A percentile compares a stretch with the other conserved stretches of the same genome.
These are phyloP conservation scores for Tetracladium maxilliforme DNA, from an alignment of 2,329 filamentous ascomycete genomes.

Conservation along the genomic window DNA sequence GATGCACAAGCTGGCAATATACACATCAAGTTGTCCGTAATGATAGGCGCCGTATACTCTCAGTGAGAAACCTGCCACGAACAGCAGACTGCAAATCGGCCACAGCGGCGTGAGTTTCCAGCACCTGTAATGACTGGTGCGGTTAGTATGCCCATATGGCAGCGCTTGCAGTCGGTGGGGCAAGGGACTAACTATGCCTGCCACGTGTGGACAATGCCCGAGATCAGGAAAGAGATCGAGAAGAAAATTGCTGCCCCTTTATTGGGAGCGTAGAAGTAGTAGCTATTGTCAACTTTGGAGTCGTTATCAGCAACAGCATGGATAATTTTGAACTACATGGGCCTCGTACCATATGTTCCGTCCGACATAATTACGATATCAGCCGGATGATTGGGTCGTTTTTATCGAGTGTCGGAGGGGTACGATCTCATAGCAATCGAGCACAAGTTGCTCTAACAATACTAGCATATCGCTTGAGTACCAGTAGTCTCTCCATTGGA, in stretches of 20 bases:
- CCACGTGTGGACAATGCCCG: constrained; percentile 31
- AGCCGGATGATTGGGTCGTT: too few relatives aligned
- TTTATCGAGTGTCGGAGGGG: too few relatives aligned
- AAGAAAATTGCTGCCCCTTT: constrained; percentile 38
- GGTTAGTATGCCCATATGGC: neutral
- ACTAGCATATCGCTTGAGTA: too few relatives aligned
- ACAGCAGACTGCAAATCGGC: constrained; percentile 36
- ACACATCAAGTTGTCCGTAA: constrained; percentile 28
- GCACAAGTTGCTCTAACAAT: too few relatives aligned
- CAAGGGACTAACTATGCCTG: constrained; percentile 33
- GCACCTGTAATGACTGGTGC: constrained; percentile 34
- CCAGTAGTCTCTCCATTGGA: too few relatives aligned
- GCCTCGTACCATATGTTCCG: too few relatives aligned
- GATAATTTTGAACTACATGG: too few relatives aligned
- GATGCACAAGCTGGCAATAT: constrained; percentile 22
- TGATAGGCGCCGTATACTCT: constrained; percentile 36
- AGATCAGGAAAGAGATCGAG: constrained; percentile 27
- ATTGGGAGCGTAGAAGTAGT: constrained; percentile 35
- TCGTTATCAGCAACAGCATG: too few relatives aligned
- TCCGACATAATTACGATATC: too few relatives aligned
- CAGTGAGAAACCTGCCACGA: constrained; percentile 38
- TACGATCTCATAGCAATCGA: too few relatives aligned
- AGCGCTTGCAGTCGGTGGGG: constrained; percentile 2
- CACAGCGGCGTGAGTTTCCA: constrained; percentile 40
- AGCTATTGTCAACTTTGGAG: constrained; percentile 18